phyloP scores from a whole-genome alignment of 192 early-diverging fungal species.

The Coemansia sp. region DNA sequence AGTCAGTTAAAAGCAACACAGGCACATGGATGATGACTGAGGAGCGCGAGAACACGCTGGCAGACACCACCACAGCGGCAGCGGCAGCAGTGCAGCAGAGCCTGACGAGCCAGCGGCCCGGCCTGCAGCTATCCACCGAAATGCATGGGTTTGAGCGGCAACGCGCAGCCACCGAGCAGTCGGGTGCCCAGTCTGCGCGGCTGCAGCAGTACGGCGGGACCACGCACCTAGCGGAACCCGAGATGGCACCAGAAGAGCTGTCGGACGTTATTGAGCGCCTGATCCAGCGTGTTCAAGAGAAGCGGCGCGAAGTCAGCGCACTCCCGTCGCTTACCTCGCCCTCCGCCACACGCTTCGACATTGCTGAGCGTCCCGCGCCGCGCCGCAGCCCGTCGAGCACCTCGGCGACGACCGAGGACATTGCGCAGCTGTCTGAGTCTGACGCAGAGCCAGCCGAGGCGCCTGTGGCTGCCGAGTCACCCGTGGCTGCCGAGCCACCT shows the following conservation, averaged over 20 bases:
- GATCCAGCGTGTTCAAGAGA: conserved; percentile 28
- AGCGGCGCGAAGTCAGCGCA: conserved; percentile 15
- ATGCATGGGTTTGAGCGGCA: background rate
- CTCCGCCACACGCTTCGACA: conserved; percentile 27
- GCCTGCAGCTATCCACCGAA: background rate
- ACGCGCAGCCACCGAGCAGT: conserved; percentile 4
- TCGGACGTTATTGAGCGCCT: conserved; percentile 30
- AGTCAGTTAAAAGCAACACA: background rate
- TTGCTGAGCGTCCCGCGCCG: background rate
- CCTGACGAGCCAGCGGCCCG: background rate
- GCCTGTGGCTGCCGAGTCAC: too few species aligned
- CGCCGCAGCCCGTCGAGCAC: background rate
- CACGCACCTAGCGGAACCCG: conserved; percentile 8
- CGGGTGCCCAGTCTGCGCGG: background rate
- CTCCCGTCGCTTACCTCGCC: conserved; percentile 21
- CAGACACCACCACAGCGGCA: too few species aligned
- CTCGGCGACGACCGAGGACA: too few species aligned
- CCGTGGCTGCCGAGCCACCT: too few species aligned
- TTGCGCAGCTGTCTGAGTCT: too few species aligned
- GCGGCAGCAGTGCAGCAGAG: too few species aligned
- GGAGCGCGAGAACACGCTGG: too few species aligned
- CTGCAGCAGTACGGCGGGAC: background rate
- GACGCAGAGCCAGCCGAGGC: too few species aligned
- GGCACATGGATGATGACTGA: background rate
- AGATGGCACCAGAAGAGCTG: conserved; percentile 30